Percentiles rank a stretch among this genome's conserved stretches.
These are phyloP conservation scores for Neonectria magnoliae DNA, from an alignment of 2,329 filamentous ascomycete species.

Conservation along the genomic window DNA sequence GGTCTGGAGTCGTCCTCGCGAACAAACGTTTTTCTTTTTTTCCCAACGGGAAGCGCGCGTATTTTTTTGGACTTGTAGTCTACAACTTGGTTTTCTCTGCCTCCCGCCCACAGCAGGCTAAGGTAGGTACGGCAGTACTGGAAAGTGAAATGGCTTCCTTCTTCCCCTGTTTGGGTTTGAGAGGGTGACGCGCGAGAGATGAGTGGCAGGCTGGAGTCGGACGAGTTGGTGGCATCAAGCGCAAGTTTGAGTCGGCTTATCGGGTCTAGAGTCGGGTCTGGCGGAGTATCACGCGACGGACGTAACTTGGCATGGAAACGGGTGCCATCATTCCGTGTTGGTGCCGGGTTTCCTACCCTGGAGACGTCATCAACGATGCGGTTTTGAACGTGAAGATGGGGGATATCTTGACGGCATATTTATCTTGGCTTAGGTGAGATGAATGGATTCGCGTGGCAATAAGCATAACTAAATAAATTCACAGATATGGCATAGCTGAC, in stretches of 20 bases:
- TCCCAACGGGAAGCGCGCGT: slow-evolving; percentile 12
- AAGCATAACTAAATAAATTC: not conserved
- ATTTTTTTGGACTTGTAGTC: not conserved
- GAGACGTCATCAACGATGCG: not conserved
- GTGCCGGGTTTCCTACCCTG: not conserved
- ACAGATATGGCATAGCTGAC: not conserved
- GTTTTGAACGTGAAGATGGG: not conserved
- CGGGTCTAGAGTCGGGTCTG: not conserved
- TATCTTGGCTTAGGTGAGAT: not conserved
- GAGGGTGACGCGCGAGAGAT: slow-evolving; percentile 1
- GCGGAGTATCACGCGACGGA: not conserved
- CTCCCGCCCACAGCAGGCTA: not conserved
- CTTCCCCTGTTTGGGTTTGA: not conserved
- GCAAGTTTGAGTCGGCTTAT: slow-evolving; percentile 23
- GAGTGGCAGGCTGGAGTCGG: slow-evolving; percentile 13
- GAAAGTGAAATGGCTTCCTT: not conserved
- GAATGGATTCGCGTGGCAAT: not conserved
- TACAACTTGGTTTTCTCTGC: not conserved
- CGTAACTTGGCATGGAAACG: not conserved
- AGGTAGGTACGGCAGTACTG: not conserved
- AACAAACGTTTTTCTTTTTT: not conserved
- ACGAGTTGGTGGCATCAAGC: slow-evolving; percentile 17
- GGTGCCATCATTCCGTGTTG: not conserved
- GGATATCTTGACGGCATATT: not conserved
- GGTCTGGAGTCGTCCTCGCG: slow-evolving; percentile 7